Evolutionary conservation across 208 protist species (phyloP), one percentile per base, ranked within the genome.

Genomic region (Crithidia bombi): DNA sequence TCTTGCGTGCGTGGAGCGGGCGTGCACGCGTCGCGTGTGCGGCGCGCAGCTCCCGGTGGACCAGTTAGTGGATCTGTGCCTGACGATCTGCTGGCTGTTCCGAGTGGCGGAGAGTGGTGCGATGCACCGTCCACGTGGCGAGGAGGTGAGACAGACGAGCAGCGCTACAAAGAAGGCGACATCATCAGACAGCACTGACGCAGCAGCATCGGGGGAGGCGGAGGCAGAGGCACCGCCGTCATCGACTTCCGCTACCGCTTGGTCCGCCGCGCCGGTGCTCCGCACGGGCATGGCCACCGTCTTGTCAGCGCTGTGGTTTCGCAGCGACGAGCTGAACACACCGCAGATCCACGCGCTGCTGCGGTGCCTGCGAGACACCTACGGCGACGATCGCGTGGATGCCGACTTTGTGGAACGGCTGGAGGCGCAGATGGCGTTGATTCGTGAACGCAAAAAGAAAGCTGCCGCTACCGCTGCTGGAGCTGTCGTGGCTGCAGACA

Each of bases 361-460:
- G 54, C 84, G 86, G 12, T 95, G 87, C 65, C 50, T 95, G 38
- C 50, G 63, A 10, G 65, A 82, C 56, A 89, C 86, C 55, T 91
- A 83, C 57, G 80, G 81, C 4, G 74, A 81, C 7, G 65, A 73
- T 23, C 65, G 61, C 32, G 76, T 92, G 4, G 90, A 95, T 57
- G 43, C 17, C 7, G 90, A 95, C 62, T 95, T 95, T 63, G 70
- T 92, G 14, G 62, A 78, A 21, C 86, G 90, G 11, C 83, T 95
- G 26, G 25, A 78, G 38, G 64, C 52, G 3, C 90, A 95, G 73
- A 68, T 51, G 21, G 61, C 9, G 14, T 14, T 59, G 17, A 51
- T 93, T 1, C 35, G 28, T 1, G 1, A 57, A 39, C 21, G 10
- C 49, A 38, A 47, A 23, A 23, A 30, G 39, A 19, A n/a, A n/a